These are phyloP conservation scores for Trichoderma asperelloides DNA, from an alignment of 495 filamentous ascomycete species.

Conservation along the genomic window DNA sequence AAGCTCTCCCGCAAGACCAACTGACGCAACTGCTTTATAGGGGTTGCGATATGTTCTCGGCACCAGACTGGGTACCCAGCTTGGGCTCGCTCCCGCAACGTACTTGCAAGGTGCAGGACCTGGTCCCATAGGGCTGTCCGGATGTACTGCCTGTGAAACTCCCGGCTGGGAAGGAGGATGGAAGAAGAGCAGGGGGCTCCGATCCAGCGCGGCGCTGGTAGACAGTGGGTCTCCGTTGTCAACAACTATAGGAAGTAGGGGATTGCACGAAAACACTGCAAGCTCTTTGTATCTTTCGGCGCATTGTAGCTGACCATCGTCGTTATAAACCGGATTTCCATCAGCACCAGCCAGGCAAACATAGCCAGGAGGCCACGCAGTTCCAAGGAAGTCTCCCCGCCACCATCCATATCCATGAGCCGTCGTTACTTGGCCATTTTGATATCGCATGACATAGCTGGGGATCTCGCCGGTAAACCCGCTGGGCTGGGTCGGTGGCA, in stretches of 20 bases:
- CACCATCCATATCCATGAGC: constrained; percentile 19
- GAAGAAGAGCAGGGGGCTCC: constrained; percentile 20
- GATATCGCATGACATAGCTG: constrained; percentile 23
- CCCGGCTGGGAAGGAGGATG: background rate
- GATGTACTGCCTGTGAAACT: constrained; percentile 13
- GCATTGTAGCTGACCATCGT: background rate
- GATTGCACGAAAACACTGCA: constrained; percentile 26
- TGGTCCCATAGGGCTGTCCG: background rate
- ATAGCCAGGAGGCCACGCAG: constrained; percentile 9
- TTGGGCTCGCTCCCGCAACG: constrained; percentile 16
- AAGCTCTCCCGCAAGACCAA: constrained; percentile 22
- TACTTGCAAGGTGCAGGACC: constrained; percentile 3
- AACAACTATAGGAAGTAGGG: constrained; percentile 23
- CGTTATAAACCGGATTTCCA: background rate
- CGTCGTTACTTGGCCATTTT: constrained; percentile 13
- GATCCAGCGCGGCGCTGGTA: constrained; percentile 14
- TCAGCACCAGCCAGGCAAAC: constrained; percentile 11
- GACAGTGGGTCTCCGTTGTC: constrained; percentile 19
- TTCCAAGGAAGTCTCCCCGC: background rate
- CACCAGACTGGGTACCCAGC: constrained; percentile 28
- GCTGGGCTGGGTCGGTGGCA: constrained; percentile 16
- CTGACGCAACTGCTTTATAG: constrained; percentile 3
- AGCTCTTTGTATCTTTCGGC: constrained; percentile 9
- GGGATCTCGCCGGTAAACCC: constrained; percentile 14
- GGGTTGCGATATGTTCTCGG: constrained; percentile 20